phyloP scores from a whole-genome alignment of 331 rosid species.

The Dryas integrifolia region DNA sequence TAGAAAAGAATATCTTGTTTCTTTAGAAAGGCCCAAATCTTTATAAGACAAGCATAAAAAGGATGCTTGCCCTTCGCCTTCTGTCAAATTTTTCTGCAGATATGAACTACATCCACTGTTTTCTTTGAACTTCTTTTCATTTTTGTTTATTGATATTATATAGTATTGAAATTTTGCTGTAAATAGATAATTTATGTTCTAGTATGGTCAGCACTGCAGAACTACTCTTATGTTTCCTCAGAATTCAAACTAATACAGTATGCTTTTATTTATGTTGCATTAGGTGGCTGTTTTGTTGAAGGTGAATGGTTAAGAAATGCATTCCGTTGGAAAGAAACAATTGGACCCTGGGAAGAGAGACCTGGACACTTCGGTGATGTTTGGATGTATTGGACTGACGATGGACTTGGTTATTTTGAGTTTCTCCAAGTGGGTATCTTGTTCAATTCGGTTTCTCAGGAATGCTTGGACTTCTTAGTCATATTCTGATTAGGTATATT shows the following conservation, averaged over 20 bases:
- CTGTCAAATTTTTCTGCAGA: constrained; percentile 1
- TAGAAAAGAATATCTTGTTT: background rate
- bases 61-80: background rate
- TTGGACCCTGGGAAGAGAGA: constrained; percentile 76
- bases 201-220: background rate
- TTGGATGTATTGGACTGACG: constrained; percentile 98
- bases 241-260: background rate
- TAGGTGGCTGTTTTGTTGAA: constrained; percentile 82
- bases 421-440: constrained; percentile 71
- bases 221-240: background rate
- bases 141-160: background rate
- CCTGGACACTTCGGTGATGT: constrained; percentile 93
- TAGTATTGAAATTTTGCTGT: background rate
- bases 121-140: background rate
- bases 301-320: constrained; percentile 66
- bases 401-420: constrained; percentile 87
- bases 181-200: background rate
- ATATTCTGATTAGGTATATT: background rate
- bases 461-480: background rate
- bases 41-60: background rate
- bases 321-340: constrained; percentile 64
- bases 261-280: constrained; percentile 21
- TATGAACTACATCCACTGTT: background rate
- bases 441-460: background rate
- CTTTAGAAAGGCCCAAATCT: background rate